phyloP scores from a whole-genome alignment of 305 asterid species.

The Striga hermonthica region DNA sequence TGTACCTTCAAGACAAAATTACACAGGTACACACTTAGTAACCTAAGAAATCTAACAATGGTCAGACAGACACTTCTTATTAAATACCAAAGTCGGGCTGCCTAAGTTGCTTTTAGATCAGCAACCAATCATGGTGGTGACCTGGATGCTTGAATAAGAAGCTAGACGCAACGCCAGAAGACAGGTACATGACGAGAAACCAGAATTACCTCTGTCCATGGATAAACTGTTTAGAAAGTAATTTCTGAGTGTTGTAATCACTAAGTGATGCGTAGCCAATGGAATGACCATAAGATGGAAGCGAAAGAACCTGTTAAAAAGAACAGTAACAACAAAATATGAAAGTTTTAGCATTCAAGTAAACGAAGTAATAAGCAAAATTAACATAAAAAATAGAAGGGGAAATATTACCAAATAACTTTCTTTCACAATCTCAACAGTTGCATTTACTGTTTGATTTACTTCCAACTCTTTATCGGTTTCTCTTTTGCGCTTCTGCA shows the following conservation, averaged over 20 bases:
- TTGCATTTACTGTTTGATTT: constrained; percentile 69
- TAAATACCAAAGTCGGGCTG: not conserved
- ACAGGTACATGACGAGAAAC: constrained; percentile 12
- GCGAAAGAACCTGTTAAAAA: constrained; percentile 66
- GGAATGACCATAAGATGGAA: constrained; percentile 59
- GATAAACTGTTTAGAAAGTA: constrained; percentile 53
- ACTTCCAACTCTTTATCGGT: constrained; percentile 56
- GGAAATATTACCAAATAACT: constrained; percentile 63
- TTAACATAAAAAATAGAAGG: constrained; percentile 11
- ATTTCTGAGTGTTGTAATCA: constrained; percentile 88
- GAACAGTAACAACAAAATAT: not conserved
- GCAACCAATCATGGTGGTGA: constrained; percentile 14
- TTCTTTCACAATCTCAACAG: constrained; percentile 84
- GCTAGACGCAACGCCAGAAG: constrained; percentile 17
- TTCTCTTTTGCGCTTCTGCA: constrained; percentile 80
- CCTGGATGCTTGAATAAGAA: not conserved
- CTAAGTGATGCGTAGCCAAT: constrained; percentile 74
- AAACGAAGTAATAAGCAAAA: constrained; percentile 14
- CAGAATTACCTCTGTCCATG: constrained; percentile 74
- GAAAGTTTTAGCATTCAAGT: constrained; percentile 21
- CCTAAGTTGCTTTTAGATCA: constrained; percentile 13
- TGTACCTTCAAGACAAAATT: too few relatives aligned
- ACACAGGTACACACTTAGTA: too few relatives aligned
- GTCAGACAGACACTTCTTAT: not conserved
- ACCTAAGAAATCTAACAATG: too few relatives aligned